Conservation (phyloP, 768 basidiomycete species). For the Hortiboletus flavorubellus region DNA sequence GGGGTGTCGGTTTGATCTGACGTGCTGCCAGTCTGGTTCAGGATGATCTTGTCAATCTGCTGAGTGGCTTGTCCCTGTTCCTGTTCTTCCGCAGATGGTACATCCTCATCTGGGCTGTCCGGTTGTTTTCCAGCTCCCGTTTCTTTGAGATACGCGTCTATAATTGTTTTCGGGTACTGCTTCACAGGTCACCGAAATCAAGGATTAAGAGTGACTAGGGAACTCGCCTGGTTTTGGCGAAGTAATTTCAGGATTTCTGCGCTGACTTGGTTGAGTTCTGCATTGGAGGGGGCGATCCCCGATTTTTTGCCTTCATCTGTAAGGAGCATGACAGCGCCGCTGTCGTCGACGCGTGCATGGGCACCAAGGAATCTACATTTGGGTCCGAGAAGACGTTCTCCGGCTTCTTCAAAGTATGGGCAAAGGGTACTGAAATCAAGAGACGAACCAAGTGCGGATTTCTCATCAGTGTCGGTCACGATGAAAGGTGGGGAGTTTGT, state of each 20-base stretch:
- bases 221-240: conserved; percentile 62
- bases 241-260: conserved; percentile 57
- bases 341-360: conserved; percentile 54
- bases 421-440: conserved; percentile 25
- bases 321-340: conserved; percentile 42
- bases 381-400: conserved; percentile 51
- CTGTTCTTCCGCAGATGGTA: conserved; percentile 14
- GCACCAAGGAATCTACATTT: conserved; percentile 89
- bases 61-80: conserved; percentile 4
- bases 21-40: conserved; percentile 35
- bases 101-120: background rate
- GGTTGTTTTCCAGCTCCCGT: conserved; percentile 35
- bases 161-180: conserved; percentile 64
- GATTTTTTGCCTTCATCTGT: conserved; percentile 61
- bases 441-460: conserved; percentile 1
- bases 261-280: conserved; percentile 71
- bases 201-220: background rate
- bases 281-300: conserved; percentile 40
- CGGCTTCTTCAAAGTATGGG: conserved; percentile 27
- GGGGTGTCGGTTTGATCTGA: conserved; percentile 49
- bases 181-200: background rate
- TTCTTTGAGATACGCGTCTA: conserved; percentile 59
- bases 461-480: conserved; percentile 5
- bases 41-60: conserved; percentile 22
- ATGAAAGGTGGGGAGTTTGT: conserved; percentile 52